Conservation (phyloP, 208 protist genomes). For the Wallacemonas sp. region DNA sequence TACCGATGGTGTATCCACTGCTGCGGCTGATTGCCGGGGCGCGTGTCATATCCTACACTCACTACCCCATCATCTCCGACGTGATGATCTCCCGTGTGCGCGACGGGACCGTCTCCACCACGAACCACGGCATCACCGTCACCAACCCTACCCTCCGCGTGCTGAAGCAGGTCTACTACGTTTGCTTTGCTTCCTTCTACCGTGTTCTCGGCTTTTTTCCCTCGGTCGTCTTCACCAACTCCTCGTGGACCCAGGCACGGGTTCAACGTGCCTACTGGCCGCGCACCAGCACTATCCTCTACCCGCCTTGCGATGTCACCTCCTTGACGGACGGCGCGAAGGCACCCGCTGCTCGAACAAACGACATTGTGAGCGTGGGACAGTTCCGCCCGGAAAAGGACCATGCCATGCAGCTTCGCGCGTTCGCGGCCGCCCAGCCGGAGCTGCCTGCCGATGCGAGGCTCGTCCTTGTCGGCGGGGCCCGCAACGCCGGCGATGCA, state of each 20-base stretch:
- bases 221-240: constrained; percentile 94
- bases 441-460: constrained; percentile 40
- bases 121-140: constrained; percentile 77
- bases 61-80: constrained; percentile 97
- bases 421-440: constrained; percentile 66
- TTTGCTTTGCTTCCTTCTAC: constrained; percentile 90
- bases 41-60: constrained; percentile 94
- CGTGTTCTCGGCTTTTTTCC: constrained; percentile 76
- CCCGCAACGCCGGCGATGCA: constrained; percentile 79
- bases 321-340: constrained; percentile 40
- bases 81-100: constrained; percentile 77
- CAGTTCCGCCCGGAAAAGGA: constrained; percentile 99
- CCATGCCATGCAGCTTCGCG: constrained; percentile 93
- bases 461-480: constrained; percentile 90
- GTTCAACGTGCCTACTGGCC: constrained; percentile 86
- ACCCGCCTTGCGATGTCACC: constrained; percentile 91
- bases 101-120: constrained; percentile 51
- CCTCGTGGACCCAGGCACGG: constrained; percentile 96
- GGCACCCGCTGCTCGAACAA: constrained; percentile 32
- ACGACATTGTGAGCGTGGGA: constrained; percentile 92
- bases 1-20: constrained; percentile 95
- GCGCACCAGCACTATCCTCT: constrained; percentile 60
- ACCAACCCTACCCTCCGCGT: constrained; percentile 35
- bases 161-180: constrained; percentile 91
- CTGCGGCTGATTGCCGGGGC: constrained; percentile 81